These are phyloP conservation scores for Argentina anserina DNA, from an alignment of 306 rosid species.

Conservation along the genomic window DNA sequence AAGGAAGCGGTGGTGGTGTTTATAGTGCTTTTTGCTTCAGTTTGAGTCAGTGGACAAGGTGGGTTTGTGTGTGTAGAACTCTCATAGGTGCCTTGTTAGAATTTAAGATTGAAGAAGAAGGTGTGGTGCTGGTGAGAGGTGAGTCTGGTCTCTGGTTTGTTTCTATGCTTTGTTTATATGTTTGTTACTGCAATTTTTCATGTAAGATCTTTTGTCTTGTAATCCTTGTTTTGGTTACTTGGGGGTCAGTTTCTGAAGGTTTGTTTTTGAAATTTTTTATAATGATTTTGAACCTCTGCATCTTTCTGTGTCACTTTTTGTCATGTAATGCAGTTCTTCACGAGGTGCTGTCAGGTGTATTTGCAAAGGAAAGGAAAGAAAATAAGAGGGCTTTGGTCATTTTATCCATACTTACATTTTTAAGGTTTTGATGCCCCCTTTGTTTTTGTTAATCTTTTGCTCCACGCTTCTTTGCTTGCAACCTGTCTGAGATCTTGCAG, in stretches of 20 bases:
- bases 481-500: slow-evolving; percentile 47
- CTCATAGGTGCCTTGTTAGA: slow-evolving; percentile 52
- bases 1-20: background rate
- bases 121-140: slow-evolving; percentile 13
- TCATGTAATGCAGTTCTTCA: slow-evolving; percentile 93
- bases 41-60: slow-evolving; percentile 23
- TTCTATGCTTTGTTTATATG: slow-evolving; percentile 2
- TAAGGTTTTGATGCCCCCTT: slow-evolving; percentile 34
- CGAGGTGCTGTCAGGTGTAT: slow-evolving; percentile 91
- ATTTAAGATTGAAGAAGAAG: slow-evolving; percentile 41
- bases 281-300: slow-evolving; percentile 37
- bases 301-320: slow-evolving; percentile 78
- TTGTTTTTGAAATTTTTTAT: background rate
- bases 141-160: background rate
- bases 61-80: slow-evolving; percentile 10
- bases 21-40: background rate
- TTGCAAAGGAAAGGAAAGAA: slow-evolving; percentile 30
- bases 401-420: slow-evolving; percentile 35
- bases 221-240: slow-evolving; percentile 44
- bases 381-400: slow-evolving; percentile 9
- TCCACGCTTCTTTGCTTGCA: slow-evolving; percentile 59
- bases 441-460: slow-evolving; percentile 47
- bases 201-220: slow-evolving; percentile 39
- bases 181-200: slow-evolving; percentile 27
- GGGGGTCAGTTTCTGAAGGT: slow-evolving; percentile 25